Conservation (phyloP, 345 rosid genomes). For the Moricandia moricandioides region DNA sequence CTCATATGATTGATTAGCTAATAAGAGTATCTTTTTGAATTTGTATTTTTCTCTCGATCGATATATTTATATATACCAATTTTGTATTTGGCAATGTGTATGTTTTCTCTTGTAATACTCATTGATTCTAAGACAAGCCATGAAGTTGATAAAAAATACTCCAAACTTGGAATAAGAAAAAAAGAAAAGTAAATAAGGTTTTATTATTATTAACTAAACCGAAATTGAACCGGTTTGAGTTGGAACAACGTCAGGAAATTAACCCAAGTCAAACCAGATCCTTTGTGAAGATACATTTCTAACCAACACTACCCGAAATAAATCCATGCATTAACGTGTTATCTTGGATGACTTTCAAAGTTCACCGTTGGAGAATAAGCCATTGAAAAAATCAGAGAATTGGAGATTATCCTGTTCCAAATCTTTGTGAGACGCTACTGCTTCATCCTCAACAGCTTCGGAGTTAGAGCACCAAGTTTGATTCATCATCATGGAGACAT, state of each 20-base stretch:
- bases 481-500: constrained; percentile 4
- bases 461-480: not conserved
- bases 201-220: not conserved
- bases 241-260: constrained; percentile 2
- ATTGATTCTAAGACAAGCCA: no score
- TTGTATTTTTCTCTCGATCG: not conserved
- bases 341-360: not conserved
- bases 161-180: not conserved
- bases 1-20: no score
- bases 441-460: not conserved
- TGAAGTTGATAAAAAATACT: not conserved
- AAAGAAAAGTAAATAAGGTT: not conserved
- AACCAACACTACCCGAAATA: not conserved
- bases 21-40: no score
- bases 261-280: not conserved
- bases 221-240: not conserved
- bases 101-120: no score
- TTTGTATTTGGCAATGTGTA: not conserved
- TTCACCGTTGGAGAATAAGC: not conserved
- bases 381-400: not conserved
- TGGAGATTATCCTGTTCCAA: not conserved
- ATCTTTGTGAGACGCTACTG: not conserved
- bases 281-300: not conserved
- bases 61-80: not conserved
- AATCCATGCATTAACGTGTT: not conserved